These are phyloP conservation scores for Pholiota adiposa DNA, from an alignment of 1,284 basidiomycete genomes.

Conservation along the genomic window DNA sequence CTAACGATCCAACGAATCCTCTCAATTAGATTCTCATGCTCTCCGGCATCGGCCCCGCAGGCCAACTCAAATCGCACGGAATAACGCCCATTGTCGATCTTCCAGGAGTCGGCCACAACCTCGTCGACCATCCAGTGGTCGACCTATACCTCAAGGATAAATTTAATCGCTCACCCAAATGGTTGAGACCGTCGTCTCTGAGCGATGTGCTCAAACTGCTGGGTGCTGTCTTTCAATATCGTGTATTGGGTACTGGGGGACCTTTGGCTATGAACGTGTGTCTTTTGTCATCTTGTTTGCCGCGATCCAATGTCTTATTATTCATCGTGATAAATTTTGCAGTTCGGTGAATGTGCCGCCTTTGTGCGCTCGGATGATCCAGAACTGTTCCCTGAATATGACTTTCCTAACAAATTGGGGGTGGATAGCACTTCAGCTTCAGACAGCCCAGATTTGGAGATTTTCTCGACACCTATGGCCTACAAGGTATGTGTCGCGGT, in stretches of 20 bases:
- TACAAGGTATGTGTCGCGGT: conserved; percentile 35
- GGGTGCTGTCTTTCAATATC: conserved; percentile 36
- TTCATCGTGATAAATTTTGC: conserved; percentile 28
- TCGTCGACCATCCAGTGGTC: conserved; percentile 46
- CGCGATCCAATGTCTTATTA: not conserved
- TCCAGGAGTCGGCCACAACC: conserved; percentile 42
- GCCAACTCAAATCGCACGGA: conserved; percentile 35
- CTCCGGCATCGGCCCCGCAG: conserved; percentile 45
- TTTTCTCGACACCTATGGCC: conserved; percentile 21
- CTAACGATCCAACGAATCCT: not conserved
- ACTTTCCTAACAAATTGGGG: conserved; percentile 44
- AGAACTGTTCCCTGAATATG: conserved; percentile 46
- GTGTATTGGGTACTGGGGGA: conserved; percentile 31
- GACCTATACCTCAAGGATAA: conserved; percentile 56
- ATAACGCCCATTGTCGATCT: conserved; percentile 39
- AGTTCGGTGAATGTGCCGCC: conserved; percentile 63
- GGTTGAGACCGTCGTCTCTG: conserved; percentile 42
- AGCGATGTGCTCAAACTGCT: conserved; percentile 38
- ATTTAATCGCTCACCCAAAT: conserved; percentile 45
- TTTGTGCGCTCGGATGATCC: conserved; percentile 63
- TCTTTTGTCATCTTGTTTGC: not conserved
- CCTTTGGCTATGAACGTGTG: conserved; percentile 52
- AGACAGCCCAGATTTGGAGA: conserved; percentile 8
- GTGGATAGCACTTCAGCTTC: conserved; percentile 46
- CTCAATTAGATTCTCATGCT: conserved; percentile 64